Evolutionary conservation across 495 filamentous ascomycete species (phyloP).

Genomic region (Penicillium turbatum): DNA sequence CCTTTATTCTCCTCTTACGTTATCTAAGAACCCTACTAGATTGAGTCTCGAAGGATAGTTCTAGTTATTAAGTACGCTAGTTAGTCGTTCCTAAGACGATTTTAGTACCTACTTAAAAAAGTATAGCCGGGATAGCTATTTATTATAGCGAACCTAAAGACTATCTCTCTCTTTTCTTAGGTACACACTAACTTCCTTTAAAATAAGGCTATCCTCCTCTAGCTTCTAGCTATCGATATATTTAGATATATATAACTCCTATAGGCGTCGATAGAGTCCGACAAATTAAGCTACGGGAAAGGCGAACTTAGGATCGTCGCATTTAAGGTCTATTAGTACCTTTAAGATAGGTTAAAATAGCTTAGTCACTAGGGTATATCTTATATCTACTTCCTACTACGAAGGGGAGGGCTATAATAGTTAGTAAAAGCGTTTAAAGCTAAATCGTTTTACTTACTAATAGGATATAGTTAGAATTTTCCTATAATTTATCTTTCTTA

Average conservation of each 20-base stretch:
- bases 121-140: too few relatives aligned
- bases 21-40: background rate
- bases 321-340: background rate
- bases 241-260: conserved; percentile 1
- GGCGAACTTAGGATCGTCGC: conserved; percentile 1
- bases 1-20: background rate
- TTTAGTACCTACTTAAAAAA: background rate
- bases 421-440: background rate
- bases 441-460: background rate
- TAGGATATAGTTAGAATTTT: background rate
- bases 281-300: background rate
- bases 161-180: too few relatives aligned
- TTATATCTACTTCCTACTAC: background rate
- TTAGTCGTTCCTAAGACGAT: conserved; percentile 1
- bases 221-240: conserved; percentile 4
- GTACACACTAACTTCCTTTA: conserved; percentile 2
- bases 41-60: conserved; percentile 4
- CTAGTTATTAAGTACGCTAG: conserved; percentile 7
- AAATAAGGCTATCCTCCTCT: background rate
- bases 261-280: conserved; percentile 3
- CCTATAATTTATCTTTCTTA: background rate
- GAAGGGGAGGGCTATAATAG: background rate
- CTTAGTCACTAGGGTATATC: too few relatives aligned
- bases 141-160: too few relatives aligned
- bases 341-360: background rate